Evolutionary conservation across 1,284 basidiomycete genomes (phyloP), one percentile per base, ranked within the genome.

Genomic region (Volvariella surrecta): DNA sequence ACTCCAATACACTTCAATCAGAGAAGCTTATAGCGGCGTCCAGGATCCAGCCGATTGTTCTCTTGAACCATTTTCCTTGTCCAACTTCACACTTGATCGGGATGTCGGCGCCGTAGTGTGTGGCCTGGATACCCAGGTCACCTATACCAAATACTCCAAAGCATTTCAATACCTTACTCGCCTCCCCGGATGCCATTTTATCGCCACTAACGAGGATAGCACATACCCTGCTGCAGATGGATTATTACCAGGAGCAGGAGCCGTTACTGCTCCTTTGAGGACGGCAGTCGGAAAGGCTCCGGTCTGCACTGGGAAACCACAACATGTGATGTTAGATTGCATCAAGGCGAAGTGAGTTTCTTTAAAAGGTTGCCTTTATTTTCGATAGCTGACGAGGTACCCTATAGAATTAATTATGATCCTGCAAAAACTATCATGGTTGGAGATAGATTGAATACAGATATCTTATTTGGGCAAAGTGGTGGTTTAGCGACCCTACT

Each of bases 391-490:
- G 30, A 45, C 44, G 18, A 35, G 17, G 39, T 39, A 13, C 18
- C 32, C 39, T 47, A 15, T 53, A 92, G 89, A 62, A 82, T 94
- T 54, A 60, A 87, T 38, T 93, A 90, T 58, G 87, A 98, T 61
- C 86, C 86, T 30, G 65, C 73, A 45, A 72, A 82, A 39, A 93
- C 94, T 1, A 78, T 99, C 56, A 96, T 99, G 88, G 75, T 98
- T 34, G 95, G 95, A 32, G 95, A 99, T 63, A 79, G 96, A 46
- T 71, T 99, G 48, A 84, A 90, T 55, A 99, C 96, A 1, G 96
- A 99, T 63, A 92, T 96, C 54, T 64, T 87, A 39, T 99, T 99
- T 55, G 95, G 91, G 37, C 75, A 89, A 60, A 76, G 76, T 37
- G 91, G 91, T 18, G 89, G 89, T 10, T 71, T 98, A 16, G 66